Evolutionary conservation across 176 grass and related monocot species (phyloP).

Genomic region (Secale cereale): DNA sequence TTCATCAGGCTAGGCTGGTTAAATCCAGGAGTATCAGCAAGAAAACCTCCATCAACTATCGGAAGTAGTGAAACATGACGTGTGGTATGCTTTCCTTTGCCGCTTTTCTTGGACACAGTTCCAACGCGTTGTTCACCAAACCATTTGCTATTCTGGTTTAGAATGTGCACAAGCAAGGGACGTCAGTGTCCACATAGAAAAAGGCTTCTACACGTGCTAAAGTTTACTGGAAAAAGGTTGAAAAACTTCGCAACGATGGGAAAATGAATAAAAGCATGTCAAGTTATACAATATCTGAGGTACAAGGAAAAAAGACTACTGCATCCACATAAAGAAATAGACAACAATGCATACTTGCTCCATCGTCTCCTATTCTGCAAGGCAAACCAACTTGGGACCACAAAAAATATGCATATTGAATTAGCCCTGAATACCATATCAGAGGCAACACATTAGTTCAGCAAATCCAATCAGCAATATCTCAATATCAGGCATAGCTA

Average conservation of each 20-base stretch:
- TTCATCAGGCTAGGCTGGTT: constrained; percentile 94
- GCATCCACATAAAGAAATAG: not conserved
- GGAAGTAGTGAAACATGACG: constrained; percentile 93
- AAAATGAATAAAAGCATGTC: not conserved
- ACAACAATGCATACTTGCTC: not conserved
- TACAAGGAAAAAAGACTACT: not conserved
- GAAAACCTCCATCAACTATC: constrained; percentile 69
- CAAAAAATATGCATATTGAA: not conserved
- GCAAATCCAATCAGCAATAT: not conserved
- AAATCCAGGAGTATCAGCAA: constrained; percentile 97
- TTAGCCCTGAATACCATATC: not conserved
- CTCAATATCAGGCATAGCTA: not conserved
- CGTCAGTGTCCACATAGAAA: constrained; percentile 2
- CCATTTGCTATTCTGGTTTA: constrained; percentile 84
- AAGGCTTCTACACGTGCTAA: not conserved
- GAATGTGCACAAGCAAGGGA: constrained; percentile 4
- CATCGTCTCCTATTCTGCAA: not conserved
- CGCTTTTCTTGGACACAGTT: constrained; percentile 87
- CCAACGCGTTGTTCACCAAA: constrained; percentile 95
- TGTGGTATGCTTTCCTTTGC: constrained; percentile 96
- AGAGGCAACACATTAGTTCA: not conserved
- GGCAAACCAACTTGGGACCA: constrained; percentile 1
- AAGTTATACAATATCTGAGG: constrained; percentile 6
- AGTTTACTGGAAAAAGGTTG: constrained; percentile 1
- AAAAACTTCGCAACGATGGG: not conserved